A percentile compares a stretch with the other conserved stretches of the same genome.
Conservation (phyloP, 2,329 filamentous ascomycete species). For the Fusarium chuoi region DNA sequence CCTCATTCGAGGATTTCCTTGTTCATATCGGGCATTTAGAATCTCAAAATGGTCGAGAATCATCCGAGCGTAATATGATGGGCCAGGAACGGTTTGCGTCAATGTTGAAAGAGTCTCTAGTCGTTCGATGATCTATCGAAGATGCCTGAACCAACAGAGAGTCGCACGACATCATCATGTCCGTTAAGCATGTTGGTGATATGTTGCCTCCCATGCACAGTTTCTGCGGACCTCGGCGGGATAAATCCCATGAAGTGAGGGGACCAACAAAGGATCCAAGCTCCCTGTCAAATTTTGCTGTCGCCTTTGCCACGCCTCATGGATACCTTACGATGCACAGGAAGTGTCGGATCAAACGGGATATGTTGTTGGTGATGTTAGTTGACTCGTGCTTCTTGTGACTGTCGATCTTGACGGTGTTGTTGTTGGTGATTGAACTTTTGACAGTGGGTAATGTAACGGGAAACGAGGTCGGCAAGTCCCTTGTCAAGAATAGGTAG, state of each 20-base stretch:
- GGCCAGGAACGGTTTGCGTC: conserved; percentile 7
- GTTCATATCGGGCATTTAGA: conserved; percentile 15
- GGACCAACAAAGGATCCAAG: conserved; percentile 26
- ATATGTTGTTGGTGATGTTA: conserved; percentile 5
- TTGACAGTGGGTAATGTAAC: not conserved
- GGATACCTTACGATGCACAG: not conserved
- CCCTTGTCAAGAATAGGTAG: not conserved
- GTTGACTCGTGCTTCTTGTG: not conserved
- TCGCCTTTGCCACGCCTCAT: conserved; percentile 9
- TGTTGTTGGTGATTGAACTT: not conserved
- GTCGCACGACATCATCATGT: conserved; percentile 20
- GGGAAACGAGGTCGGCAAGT: not conserved
- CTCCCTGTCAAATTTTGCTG: conserved; percentile 1
- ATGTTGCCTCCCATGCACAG: conserved; percentile 13
- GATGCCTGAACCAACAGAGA: not conserved
- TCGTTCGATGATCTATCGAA: conserved; percentile 22
- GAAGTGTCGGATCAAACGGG: not conserved
- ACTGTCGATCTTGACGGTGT: not conserved
- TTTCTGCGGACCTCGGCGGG: conserved; percentile 29
- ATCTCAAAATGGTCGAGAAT: conserved; percentile 19
- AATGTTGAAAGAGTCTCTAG: not conserved
- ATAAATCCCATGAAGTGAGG: not conserved
- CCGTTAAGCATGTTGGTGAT: conserved; percentile 31
- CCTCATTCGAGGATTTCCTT: conserved; percentile 23
- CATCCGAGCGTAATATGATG: conserved; percentile 10